Evolutionary conservation across 169 alveolate species (phyloP), one percentile per base, ranked within the genome.

Genomic region (Amoebophrya sp.): DNA sequence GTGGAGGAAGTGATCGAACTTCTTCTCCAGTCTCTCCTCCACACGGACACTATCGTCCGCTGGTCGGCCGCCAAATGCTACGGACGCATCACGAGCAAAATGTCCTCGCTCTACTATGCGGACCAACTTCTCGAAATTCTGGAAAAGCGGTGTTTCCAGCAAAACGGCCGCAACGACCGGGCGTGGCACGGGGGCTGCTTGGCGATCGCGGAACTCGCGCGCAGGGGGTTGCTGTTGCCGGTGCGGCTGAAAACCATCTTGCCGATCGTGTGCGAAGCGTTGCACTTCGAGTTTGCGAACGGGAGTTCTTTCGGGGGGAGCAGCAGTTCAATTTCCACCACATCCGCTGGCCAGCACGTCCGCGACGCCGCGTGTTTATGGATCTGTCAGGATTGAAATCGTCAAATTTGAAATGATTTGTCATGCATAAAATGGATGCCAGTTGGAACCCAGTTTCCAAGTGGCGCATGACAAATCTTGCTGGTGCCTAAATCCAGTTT

Each of bases 281-380:
- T 66, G 83, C 12, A 25, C 83, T 66, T 66, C 32, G 83, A 66
- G 83, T 66, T 66, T 25, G 10, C 83, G 39, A 66, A 2, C 35
- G 35, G 83, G 29, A 7, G 83, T 25, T 66, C 35, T 0, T 2
- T 12, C 23, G 54, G 23, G 54, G 54, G 54, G 23, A 41, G 54
- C n/a, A 47, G 66, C 18, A 12, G 29, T 18, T 47, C 66, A 47
- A 47, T 18, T 47, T 12, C 66, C 66, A 18, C 66, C 7, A 66
- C 83, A 7, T 66, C 83, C 7, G 35, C 38, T 2, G 83, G 83
- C 35, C 83, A 66, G 83, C 83, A 66, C 35, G 83, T 66, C 10
- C 83, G 83, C 38, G 83, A 66, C 83, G 83, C 83, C 35, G 83
- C 83, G 83, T 66, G n/a, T n/a, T n/a, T n/a, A n/a, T n/a, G n/a